Conservation (phyloP, 352 stramenopile genomes). For the Globisporangium orthogonon region DNA sequence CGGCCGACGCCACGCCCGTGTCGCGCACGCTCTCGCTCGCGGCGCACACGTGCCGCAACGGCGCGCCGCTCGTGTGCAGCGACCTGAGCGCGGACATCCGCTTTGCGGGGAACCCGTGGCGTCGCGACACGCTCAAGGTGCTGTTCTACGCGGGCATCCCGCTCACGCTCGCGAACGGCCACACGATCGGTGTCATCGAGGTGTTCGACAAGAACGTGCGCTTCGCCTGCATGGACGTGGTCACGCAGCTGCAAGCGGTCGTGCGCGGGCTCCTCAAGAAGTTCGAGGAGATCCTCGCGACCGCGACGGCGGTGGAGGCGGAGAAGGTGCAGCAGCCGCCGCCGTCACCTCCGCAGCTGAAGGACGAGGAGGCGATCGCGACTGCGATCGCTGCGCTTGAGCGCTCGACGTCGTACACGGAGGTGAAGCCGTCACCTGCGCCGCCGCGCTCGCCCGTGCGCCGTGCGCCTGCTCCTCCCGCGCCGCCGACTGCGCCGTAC, state of each 20-base stretch:
- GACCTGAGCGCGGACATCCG: constrained; percentile 59
- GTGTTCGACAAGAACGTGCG: constrained; percentile 53
- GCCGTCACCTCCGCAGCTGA: not conserved
- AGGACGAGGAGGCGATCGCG: constrained; percentile 13
- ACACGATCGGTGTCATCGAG: constrained; percentile 65
- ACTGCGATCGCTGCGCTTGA: constrained; percentile 13
- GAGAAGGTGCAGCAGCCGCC: not conserved
- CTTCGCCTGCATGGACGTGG: constrained; percentile 52
- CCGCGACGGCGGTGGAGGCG: constrained; percentile 1
- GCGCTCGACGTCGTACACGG: constrained; percentile 19
- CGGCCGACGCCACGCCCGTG: constrained; percentile 13
- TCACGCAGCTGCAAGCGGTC: constrained; percentile 63
- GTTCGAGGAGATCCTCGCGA: constrained; percentile 56
- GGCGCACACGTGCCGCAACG: constrained; percentile 61
- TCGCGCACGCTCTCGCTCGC: constrained; percentile 44
- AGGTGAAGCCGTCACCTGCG: constrained; percentile 11
- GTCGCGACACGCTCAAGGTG: constrained; percentile 33
- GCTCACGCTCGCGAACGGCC: constrained; percentile 56
- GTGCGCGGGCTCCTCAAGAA: constrained; percentile 68
- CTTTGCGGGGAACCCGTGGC: constrained; percentile 58
- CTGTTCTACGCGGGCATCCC: constrained; percentile 81
- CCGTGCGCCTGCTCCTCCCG: constrained; percentile 10
- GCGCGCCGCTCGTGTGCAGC: constrained; percentile 53
- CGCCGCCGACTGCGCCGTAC: constrained; percentile 7
- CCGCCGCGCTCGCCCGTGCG: constrained; percentile 9